Base-by-base conservation (phyloP, 495 filamentous ascomycete species). In the Xylaria nigripes region DNA sequence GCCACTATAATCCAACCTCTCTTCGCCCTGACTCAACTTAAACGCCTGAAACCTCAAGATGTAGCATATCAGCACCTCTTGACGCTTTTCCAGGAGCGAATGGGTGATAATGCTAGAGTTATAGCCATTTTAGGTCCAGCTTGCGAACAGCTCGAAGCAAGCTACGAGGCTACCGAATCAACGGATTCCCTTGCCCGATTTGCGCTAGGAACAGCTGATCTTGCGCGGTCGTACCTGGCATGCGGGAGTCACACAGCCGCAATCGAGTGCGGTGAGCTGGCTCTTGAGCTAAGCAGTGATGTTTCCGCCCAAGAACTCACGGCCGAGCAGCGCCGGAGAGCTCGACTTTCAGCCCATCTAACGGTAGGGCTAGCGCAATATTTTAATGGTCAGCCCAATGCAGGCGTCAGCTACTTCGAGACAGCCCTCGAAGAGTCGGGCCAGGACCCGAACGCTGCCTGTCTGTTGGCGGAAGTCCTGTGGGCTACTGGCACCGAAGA, bases 401-500 rank as follows among this genome's bases (percentile, higher is more conserved):
- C 75, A 18, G 85, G 89, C 4, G 81, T 96, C 13, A 73, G 80
- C 19, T 87, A 85, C 75, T 95, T 97, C 72, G 82, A 87, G 50
- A 73, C 81, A 12, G 92, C 91, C 4, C 76, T 98, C 7, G 77
- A 83, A 43, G 92, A 96, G 70, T 87, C 86, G 4, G 66, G 81
- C 40, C 79, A 80, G 40, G 81, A 88, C 50, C 87, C 92, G 2
- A 89, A 98, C 66, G 86, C 92, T 3, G 83, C 91, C 15, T 95
- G 90, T 62, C 76, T 96, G 15, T 76, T 97, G 8, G 85, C 90
- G 2, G 87, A 97, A 64, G 84, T 96, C 2, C 77, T 97, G 6
- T 98, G 92, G 90, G 90, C 89, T 2, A 91, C 86, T 63, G 91
- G 88, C 22, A 83, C 82, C 1, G 81, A 86, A 7, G 81, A 86